phyloP scores from a whole-genome alignment of 2,329 filamentous ascomycete species.

The Lojkania enalia region DNA sequence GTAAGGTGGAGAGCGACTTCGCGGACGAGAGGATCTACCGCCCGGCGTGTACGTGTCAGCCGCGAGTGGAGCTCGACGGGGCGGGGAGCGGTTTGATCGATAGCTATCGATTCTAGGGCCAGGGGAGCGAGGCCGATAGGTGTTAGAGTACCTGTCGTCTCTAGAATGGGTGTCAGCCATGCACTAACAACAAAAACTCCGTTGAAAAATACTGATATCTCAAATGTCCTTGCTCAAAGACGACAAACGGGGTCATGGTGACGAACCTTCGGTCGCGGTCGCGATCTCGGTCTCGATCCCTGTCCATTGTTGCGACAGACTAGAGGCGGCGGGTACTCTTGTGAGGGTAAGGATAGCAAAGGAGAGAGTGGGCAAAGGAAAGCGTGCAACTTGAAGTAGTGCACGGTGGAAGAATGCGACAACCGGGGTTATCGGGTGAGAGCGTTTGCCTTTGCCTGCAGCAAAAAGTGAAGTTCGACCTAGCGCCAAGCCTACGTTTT shows the following conservation, averaged over 20 bases:
- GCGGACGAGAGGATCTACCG: slow-evolving; percentile 38
- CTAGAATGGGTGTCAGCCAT: slow-evolving; percentile 24
- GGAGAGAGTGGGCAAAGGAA: not conserved
- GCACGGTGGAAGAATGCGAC: not conserved
- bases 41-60: slow-evolving; percentile 48
- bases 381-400: not conserved
- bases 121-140: slow-evolving; percentile 42
- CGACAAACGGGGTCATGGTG: slow-evolving; percentile 4
- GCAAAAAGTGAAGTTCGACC: slow-evolving; percentile 36
- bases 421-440: not conserved
- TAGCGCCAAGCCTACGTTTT: slow-evolving; percentile 17
- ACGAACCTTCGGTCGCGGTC: slow-evolving; percentile 51
- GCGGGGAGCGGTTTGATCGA: slow-evolving; percentile 40
- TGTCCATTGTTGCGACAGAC: slow-evolving; percentile 32
- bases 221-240: not conserved
- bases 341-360: not conserved
- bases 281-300: slow-evolving; percentile 46
- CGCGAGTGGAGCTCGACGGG: slow-evolving; percentile 39
- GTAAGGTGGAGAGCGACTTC: slow-evolving; percentile 45
- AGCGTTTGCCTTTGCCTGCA: not conserved
- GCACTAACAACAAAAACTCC: slow-evolving; percentile 3
- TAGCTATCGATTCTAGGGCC: slow-evolving; percentile 43
- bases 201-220: not conserved
- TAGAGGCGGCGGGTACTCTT: not conserved
- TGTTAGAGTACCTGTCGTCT: slow-evolving; percentile 44